Base-by-base conservation (phyloP, 2,329 filamentous ascomycete genomes). In the Didymella pomorum region DNA sequence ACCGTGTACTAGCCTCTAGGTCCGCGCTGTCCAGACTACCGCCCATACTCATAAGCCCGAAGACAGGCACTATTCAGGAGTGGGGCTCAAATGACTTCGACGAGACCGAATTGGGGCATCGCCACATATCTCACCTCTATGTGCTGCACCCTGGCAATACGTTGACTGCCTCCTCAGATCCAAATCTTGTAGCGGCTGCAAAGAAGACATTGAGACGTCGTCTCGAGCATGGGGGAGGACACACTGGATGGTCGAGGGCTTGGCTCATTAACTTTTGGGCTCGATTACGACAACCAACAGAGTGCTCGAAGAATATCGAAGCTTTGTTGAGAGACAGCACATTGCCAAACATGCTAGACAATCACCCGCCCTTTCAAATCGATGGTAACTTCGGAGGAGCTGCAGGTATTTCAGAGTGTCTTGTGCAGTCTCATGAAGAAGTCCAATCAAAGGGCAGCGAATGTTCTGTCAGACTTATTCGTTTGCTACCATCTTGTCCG, bases 221-320 rank as follows among this genome's bases (percentile, higher is more conserved):
- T 2, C 47, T 69, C 6, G 49, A 54, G 2, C 60, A 65, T 12
- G 62, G 61, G 4, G 66, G 64, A 4, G 82, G 81, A 0, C 78
- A 82, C 50, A 85, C 82, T 0, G 83, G 83, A 0, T 85, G 82
- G 83, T 82, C 80, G 4, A 75, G 80, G 16, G 81, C 81, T 5
- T 85, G 82, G 82, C 68, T 81, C 0, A 71, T 83, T n/a, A 81
- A 79, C 39, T 71, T 83, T 37, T 80, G 81, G 50, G 81, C 82
- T 12, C 77, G 83, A 0, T 68, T 84, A 3, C 72, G 76, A 11
- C 76, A 80, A 66, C 59, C 62, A 3, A 73, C 76, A 35, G 72
- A 77, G 35, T 77, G 75, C 52, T 64, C 74, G 35, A 64, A 71
- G 28, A 77, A 82, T 56, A 62, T 81, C 23, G 67, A 78, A 18